Conservation (phyloP, 2,329 filamentous ascomycete genomes). For the Rugonectria rugulosa region DNA sequence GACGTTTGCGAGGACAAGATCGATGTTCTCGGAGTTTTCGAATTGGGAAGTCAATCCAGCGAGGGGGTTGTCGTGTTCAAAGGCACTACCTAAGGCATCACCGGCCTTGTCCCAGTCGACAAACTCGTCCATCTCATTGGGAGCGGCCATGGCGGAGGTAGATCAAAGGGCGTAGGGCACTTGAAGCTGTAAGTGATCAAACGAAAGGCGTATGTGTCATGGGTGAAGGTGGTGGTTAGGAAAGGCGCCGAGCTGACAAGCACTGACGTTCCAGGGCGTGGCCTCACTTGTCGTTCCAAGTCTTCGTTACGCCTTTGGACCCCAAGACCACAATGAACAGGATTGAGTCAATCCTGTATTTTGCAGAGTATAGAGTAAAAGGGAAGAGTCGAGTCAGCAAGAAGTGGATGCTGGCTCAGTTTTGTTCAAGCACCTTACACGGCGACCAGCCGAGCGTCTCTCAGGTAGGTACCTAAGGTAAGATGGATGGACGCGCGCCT, state of each 20-base stretch:
- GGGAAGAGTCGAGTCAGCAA: constrained; percentile 17
- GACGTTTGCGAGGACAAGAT: constrained; percentile 62
- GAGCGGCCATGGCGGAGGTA: constrained; percentile 41
- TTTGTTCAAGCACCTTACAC: constrained; percentile 35
- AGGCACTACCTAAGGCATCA: constrained; percentile 45
- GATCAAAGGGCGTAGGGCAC: constrained; percentile 25
- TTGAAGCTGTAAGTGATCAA: constrained; percentile 20
- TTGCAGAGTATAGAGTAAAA: background rate
- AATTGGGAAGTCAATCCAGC: constrained; percentile 46
- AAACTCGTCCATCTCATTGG: constrained; percentile 68
- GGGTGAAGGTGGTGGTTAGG: background rate
- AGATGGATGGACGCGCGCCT: background rate
- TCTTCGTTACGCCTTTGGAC: constrained; percentile 18
- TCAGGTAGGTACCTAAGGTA: background rate
- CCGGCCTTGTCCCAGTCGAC: constrained; percentile 67
- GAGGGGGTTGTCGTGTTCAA: constrained; percentile 43
- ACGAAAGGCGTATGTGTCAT: constrained; percentile 32
- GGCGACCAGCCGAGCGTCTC: constrained; percentile 9
- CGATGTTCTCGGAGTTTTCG: constrained; percentile 50
- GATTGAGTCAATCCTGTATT: background rate
- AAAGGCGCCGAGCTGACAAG: background rate
- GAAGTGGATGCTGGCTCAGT: constrained; percentile 27
- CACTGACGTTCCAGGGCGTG: background rate
- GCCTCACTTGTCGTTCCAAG: background rate
- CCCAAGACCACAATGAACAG: constrained; percentile 24